phyloP scores from a whole-genome alignment of 106 monocot genomes.

The Apostasia ramifera region DNA sequence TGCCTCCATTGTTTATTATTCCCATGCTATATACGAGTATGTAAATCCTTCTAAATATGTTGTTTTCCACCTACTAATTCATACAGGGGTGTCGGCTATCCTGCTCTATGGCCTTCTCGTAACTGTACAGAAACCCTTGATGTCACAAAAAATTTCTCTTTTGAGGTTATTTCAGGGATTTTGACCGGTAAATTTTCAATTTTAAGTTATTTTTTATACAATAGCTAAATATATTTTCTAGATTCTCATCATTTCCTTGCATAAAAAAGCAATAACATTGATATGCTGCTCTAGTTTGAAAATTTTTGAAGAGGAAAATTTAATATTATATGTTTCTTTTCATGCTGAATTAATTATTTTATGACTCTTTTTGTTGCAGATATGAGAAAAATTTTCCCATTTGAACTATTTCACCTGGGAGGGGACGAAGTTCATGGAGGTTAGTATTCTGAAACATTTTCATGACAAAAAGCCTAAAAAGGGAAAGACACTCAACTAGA shows the following conservation, averaged over 20 bases:
- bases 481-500: not conserved
- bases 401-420: conserved; percentile 90
- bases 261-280: not conserved
- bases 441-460: conserved; percentile 16
- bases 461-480: not conserved
- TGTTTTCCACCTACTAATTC: not conserved
- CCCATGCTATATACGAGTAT: too few relatives aligned
- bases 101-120: conserved; percentile 87
- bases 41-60: too few relatives aligned
- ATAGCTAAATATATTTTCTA: not conserved
- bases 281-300: not conserved
- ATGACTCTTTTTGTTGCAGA: conserved; percentile 40
- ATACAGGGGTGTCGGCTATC: conserved; percentile 84
- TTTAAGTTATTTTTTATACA: not conserved
- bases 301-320: not conserved
- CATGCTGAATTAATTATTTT: not conserved
- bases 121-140: conserved; percentile 91
- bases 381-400: conserved; percentile 92
- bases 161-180: conserved; percentile 90
- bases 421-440: conserved; percentile 97
- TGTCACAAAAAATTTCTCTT: conserved; percentile 88
- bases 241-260: too few relatives aligned
- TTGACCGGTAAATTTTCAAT: conserved; percentile 46
- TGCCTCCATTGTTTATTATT: too few relatives aligned
- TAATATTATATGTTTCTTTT: not conserved